Conservation (phyloP, 164 flowering plant species). For the Amborella trichopoda region DNA sequence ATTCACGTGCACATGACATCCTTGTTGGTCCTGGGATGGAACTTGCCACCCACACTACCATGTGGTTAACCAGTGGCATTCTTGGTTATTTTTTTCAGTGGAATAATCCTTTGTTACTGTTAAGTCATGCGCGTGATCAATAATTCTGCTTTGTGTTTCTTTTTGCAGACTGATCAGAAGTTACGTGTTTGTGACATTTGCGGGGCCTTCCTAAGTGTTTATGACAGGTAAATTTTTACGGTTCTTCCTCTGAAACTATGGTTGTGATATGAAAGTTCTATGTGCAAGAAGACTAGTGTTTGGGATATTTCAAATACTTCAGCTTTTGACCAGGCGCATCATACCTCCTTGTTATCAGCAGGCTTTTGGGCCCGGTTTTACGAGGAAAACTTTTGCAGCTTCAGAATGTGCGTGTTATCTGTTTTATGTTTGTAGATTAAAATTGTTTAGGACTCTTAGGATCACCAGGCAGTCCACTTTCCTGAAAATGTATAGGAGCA, state of each 20-base stretch:
- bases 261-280: constrained; percentile 8
- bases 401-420: constrained; percentile 97
- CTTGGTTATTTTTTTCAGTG: too few relatives aligned
- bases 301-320: constrained; percentile 65
- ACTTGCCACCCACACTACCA: too few relatives aligned
- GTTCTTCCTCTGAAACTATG: not conserved
- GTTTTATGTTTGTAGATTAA: constrained; percentile 57
- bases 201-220: constrained; percentile 97
- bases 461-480: not conserved
- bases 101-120: too few relatives aligned
- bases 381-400: constrained; percentile 99
- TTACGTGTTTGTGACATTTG: constrained; percentile 97
- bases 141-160: not conserved
- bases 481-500: not conserved
- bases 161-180: constrained; percentile 95
- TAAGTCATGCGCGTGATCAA: too few relatives aligned
- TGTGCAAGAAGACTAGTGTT: constrained; percentile 30
- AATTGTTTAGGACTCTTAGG: constrained; percentile 24
- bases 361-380: constrained; percentile 99
- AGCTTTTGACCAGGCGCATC: constrained; percentile 69
- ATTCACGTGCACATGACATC: too few relatives aligned
- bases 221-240: constrained; percentile 68
- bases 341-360: constrained; percentile 99
- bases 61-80: too few relatives aligned
- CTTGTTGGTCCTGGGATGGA: too few relatives aligned